phyloP scores from a whole-genome alignment of 2,329 filamentous ascomycete genomes.

The Pseudocercospora vitis region DNA sequence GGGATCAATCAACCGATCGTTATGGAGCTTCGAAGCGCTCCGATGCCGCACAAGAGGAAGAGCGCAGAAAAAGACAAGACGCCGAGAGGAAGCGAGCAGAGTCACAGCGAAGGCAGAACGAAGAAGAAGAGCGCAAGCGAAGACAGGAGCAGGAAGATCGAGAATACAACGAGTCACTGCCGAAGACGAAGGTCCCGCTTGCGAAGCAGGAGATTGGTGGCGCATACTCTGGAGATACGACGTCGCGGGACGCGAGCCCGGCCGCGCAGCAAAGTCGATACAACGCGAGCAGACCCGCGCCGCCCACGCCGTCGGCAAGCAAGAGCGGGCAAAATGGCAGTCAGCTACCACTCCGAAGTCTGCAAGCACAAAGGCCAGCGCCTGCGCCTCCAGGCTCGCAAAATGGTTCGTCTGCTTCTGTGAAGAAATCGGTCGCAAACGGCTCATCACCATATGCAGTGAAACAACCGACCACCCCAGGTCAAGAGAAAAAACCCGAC shows the following conservation, averaged over 20 bases:
- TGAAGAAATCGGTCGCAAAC: constrained; percentile 30
- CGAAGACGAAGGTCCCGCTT: constrained; percentile 74
- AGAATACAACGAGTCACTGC: constrained; percentile 85
- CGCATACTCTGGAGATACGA: constrained; percentile 53
- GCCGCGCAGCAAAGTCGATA: constrained; percentile 63
- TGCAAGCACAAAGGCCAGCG: constrained; percentile 65
- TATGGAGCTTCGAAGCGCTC: constrained; percentile 31
- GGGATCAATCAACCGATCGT: constrained; percentile 32
- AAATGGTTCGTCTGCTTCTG: constrained; percentile 30
- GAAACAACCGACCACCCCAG: constrained; percentile 31
- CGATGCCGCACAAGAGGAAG: constrained; percentile 43
- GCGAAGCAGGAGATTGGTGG: constrained; percentile 89
- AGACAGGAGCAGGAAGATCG: constrained; percentile 68
- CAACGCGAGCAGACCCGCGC: constrained; percentile 81
- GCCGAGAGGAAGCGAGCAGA: constrained; percentile 42
- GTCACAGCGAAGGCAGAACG: constrained; percentile 43
- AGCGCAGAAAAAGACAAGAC: constrained; percentile 40
- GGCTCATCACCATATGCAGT: constrained; percentile 33
- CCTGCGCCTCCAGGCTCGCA: constrained; percentile 36
- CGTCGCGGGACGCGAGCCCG: constrained; percentile 43
- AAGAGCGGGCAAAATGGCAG: constrained; percentile 32
- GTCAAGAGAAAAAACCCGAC: constrained; percentile 29
- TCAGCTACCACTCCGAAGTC: constrained; percentile 46
- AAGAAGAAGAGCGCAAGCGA: constrained; percentile 48
- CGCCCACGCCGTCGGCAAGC: constrained; percentile 43